These are phyloP conservation scores for Rhododendron griersonianum DNA, from an alignment of 148 eudicot genomes.

Conservation along the genomic window DNA sequence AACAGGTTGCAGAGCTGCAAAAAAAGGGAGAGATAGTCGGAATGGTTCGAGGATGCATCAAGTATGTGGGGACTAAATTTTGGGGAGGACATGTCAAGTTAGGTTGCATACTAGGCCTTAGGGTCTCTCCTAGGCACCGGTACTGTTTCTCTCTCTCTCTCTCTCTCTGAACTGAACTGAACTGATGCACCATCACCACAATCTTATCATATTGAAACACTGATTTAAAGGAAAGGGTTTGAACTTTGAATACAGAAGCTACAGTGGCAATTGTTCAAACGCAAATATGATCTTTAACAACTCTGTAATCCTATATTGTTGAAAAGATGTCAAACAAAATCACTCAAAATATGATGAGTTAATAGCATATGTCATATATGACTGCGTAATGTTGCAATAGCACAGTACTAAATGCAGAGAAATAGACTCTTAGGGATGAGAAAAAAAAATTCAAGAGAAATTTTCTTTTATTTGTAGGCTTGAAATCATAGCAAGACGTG, in stretches of 20 bases:
- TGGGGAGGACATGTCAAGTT: conserved; percentile 5
- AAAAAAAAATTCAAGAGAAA: too few species aligned
- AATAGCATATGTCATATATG: background rate
- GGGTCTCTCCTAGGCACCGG: conserved; percentile 14
- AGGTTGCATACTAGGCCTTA: conserved; percentile 16
- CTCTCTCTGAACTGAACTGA: background rate
- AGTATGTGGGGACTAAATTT: conserved; percentile 13
- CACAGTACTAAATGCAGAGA: too few species aligned
- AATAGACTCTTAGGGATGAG: too few species aligned
- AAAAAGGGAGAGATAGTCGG: conserved; percentile 12
- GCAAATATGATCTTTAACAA: background rate
- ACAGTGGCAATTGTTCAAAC: background rate
- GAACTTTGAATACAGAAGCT: background rate
- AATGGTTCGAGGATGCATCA: conserved; percentile 13
- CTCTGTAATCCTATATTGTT: too few species aligned
- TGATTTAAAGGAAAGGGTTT: background rate
- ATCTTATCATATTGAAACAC: background rate
- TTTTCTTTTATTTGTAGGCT: too few species aligned
- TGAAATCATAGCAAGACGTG: too few species aligned
- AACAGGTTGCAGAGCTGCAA: conserved; percentile 14
- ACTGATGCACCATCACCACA: background rate
- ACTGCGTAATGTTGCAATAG: too few species aligned
- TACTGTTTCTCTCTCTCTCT: background rate
- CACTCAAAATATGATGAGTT: too few species aligned
- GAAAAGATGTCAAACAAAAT: too few species aligned